Percentiles rank a stretch among this genome's conserved stretches.
phyloP scores from a whole-genome alignment of 129 eudicot genomes.

The Lactuca sativa region DNA sequence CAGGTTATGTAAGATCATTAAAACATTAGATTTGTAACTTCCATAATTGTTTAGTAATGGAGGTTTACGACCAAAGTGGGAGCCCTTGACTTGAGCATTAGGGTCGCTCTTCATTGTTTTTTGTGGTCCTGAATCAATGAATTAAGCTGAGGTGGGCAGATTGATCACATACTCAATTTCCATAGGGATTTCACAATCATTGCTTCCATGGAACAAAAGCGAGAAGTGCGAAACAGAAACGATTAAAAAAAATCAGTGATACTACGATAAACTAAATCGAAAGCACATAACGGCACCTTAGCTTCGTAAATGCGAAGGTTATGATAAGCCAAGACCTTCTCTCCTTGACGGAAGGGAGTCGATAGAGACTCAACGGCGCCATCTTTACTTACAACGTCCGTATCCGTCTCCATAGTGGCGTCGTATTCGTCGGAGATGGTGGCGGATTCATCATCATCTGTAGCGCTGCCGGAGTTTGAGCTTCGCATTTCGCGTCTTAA shows the following conservation, averaged over 20 bases:
- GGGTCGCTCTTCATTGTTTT: too few species aligned
- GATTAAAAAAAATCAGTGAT: background rate
- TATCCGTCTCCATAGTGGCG: constrained; percentile 25
- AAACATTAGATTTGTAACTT: too few species aligned
- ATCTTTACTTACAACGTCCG: constrained; percentile 28
- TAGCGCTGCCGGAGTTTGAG: constrained; percentile 29
- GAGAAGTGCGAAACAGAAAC: background rate
- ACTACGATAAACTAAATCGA: background rate
- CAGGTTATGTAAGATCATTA: too few species aligned
- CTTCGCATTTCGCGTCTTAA: constrained; percentile 29
- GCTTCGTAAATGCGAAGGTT: constrained; percentile 49
- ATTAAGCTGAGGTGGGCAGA: background rate
- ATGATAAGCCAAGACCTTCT: constrained; percentile 58
- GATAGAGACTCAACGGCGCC: constrained; percentile 34
- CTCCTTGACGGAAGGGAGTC: constrained; percentile 45
- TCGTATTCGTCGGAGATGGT: constrained; percentile 31
- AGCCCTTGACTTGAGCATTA: background rate
- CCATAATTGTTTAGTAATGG: background rate
- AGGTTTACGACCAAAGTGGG: background rate
- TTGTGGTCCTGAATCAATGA: too few species aligned
- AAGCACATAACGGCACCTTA: constrained; percentile 37
- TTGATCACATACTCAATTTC: background rate
- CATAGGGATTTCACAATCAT: constrained; percentile 7
- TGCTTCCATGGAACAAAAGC: constrained; percentile 3
- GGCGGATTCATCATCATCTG: constrained; percentile 36